Evolutionary conservation across 202 grass and related monocot genomes (phyloP).

Genomic region (Setaria italica): DNA sequence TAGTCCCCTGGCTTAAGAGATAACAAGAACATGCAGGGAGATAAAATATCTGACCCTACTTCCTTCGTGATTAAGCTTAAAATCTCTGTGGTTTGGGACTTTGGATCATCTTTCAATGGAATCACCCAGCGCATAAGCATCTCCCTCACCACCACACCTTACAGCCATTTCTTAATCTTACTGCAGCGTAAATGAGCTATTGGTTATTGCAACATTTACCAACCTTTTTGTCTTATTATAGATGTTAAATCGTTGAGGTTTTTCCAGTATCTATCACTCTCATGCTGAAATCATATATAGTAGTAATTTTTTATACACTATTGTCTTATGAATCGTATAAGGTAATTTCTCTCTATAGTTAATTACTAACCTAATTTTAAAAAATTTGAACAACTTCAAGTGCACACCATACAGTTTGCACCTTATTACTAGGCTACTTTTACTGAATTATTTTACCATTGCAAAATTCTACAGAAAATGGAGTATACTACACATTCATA

Average conservation of each 20-base stretch:
- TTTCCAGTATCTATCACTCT: background rate
- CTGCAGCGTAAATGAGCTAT: background rate
- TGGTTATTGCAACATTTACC: background rate
- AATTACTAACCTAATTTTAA: no score
- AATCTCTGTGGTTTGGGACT: background rate
- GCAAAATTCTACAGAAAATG: no score
- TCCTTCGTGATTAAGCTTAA: constrained; percentile 54
- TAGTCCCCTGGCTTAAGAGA: constrained; percentile 4
- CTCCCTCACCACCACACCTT: no score
- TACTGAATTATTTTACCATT: no score
- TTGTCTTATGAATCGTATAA: background rate
- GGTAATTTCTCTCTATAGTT: no score
- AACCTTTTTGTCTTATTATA: background rate
- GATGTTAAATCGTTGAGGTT: background rate
- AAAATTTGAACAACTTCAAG: no score
- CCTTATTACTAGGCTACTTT: no score
- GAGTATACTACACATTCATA: no score
- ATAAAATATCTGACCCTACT: background rate
- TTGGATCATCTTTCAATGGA: background rate
- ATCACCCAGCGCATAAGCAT: background rate
- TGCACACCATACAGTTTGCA: no score
- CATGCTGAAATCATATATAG: background rate
- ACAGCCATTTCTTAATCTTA: background rate
- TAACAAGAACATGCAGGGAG: background rate
- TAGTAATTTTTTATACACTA: background rate